These are phyloP conservation scores for Candida taoyuanica DNA, from an alignment of 805 yeast genomes.

Conservation along the genomic window DNA sequence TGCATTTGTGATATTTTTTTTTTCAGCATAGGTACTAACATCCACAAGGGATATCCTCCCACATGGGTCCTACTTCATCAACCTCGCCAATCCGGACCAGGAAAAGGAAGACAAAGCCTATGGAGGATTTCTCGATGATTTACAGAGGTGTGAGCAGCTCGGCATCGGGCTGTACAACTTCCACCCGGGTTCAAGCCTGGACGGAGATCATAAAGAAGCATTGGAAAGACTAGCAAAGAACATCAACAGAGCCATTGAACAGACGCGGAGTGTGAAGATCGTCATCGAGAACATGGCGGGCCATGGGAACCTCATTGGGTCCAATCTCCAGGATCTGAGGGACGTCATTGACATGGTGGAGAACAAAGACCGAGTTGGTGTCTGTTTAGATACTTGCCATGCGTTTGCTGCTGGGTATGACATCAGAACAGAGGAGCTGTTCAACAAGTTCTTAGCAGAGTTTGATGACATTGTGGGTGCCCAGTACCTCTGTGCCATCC, in stretches of 20 bases:
- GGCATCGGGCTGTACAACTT: constrained; percentile 85
- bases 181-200: constrained; percentile 88
- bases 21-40: constrained; percentile 3
- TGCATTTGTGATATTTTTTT: background rate
- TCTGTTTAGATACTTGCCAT: constrained; percentile 95
- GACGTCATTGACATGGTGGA: constrained; percentile 76
- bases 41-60: constrained; percentile 65
- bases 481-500: constrained; percentile 73
- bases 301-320: constrained; percentile 86
- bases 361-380: constrained; percentile 83
- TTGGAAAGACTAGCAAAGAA: constrained; percentile 67
- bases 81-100: constrained; percentile 83
- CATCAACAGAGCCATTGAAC: constrained; percentile 70
- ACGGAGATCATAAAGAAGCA: constrained; percentile 63
- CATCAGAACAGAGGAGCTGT: constrained; percentile 52
- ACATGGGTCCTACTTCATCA: constrained; percentile 92
- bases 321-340: constrained; percentile 67
- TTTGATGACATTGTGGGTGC: constrained; percentile 75
- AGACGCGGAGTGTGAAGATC: constrained; percentile 76
- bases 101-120: constrained; percentile 75
- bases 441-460: constrained; percentile 64
- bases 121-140: constrained; percentile 78
- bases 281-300: constrained; percentile 98
- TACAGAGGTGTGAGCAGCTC: constrained; percentile 79
- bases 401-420: constrained; percentile 96